These are phyloP conservation scores for Penicillium canariense DNA, from an alignment of 495 filamentous ascomycete genomes.

Conservation along the genomic window DNA sequence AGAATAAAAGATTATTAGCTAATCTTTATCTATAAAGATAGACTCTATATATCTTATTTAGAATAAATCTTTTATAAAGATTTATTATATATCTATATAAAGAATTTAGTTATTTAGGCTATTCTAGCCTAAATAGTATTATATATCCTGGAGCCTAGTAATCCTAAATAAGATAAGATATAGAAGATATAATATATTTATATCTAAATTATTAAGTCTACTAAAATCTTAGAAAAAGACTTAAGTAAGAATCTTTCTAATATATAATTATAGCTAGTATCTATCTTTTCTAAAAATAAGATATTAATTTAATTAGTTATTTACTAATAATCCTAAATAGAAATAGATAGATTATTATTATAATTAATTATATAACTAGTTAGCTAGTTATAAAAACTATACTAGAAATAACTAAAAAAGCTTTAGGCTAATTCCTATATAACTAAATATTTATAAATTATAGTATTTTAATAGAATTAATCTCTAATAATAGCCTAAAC, in stretches of 20 bases:
- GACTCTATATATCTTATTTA: background rate
- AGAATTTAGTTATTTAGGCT: background rate
- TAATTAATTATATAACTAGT: no score
- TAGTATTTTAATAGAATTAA: no score
- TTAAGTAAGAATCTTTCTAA: background rate
- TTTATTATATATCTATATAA: background rate
- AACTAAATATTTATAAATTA: no score
- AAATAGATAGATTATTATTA: no score
- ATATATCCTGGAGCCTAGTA: background rate
- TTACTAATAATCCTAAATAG: no score
- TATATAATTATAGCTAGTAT: constrained; percentile 1
- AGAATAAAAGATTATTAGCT: background rate
- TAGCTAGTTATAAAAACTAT: no score
- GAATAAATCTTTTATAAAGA: background rate
- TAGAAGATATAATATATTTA: background rate
- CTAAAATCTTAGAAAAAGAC: background rate
- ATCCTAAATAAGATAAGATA: background rate
- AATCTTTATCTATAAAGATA: background rate
- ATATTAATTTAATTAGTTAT: no score
- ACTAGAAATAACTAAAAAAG: no score
- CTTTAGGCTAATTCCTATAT: no score
- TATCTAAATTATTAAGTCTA: constrained; percentile 5
- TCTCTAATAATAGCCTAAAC: no score
- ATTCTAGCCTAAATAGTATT: background rate
- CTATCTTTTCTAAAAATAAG: no score